Percentiles rank a stretch among this genome's conserved stretches.
phyloP scores from a whole-genome alignment of 2,329 filamentous ascomycete species.

The Aphanoascus verrucosus region DNA sequence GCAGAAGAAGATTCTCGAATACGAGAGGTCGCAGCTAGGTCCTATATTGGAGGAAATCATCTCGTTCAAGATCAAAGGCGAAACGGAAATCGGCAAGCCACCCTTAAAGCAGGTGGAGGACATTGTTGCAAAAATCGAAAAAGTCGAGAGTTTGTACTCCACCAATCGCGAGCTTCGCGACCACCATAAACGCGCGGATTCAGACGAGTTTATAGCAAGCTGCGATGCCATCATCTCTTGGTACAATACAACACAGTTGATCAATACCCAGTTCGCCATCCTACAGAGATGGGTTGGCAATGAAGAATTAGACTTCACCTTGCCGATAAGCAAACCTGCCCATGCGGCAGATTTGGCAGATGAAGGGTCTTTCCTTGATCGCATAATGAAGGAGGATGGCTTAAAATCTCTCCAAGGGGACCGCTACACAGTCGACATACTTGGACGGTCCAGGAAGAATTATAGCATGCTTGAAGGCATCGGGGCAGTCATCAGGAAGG shows the following conservation, averaged over 20 bases:
- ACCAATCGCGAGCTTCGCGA: conserved; percentile 62
- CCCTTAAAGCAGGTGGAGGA: conserved; percentile 81
- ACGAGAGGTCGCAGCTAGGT: conserved; percentile 63
- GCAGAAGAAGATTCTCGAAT: conserved; percentile 79
- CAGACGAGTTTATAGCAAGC: conserved; percentile 65
- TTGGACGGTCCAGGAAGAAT: conserved; percentile 79
- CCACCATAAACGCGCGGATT: conserved; percentile 66
- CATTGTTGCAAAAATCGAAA: conserved; percentile 81
- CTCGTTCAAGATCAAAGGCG: conserved; percentile 86
- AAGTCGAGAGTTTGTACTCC: conserved; percentile 74
- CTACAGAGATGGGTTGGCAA: conserved; percentile 96
- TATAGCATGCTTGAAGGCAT: conserved; percentile 62
- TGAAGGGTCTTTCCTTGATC: conserved; percentile 86
- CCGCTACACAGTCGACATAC: conserved; percentile 55
- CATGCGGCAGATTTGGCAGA: conserved; percentile 66
- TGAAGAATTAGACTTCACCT: conserved; percentile 80
- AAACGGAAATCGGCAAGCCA: conserved; percentile 80
- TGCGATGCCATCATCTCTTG: conserved; percentile 85
- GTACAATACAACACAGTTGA: conserved; percentile 94
- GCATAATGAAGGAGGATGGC: conserved; percentile 90
- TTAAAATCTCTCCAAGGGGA: conserved; percentile 83
- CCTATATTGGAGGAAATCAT: conserved; percentile 76
- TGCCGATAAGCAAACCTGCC: conserved; percentile 58
- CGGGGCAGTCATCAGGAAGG: conserved; percentile 79
- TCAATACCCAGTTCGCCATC: conserved; percentile 86